phyloP scores from a whole-genome alignment of 768 basidiomycete species.

The Rhizopogon vesiculosus region DNA sequence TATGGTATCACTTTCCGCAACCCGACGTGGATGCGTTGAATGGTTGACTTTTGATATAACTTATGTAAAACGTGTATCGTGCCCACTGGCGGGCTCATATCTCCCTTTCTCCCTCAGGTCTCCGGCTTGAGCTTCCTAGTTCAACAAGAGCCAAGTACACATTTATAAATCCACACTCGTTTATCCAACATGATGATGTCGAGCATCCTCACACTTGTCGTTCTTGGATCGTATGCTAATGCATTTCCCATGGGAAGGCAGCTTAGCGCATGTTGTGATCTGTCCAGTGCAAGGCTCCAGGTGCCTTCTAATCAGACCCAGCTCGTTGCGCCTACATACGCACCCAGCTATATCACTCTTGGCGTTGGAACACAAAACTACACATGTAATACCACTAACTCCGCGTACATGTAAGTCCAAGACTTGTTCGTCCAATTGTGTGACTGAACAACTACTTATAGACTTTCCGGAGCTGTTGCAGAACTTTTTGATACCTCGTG shows the following conservation, averaged over 20 bases:
- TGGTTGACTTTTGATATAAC: too few species aligned
- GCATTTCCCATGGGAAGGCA: neutral
- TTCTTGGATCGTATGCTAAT: neutral
- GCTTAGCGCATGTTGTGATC: conserved; percentile 13
- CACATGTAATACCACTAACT: conserved; percentile 38
- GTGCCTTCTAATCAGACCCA: conserved; percentile 26
- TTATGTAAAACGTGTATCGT: neutral
- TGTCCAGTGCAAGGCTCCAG: conserved; percentile 15
- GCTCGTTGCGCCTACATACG: conserved; percentile 31
- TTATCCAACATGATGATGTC: neutral
- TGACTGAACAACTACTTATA: conserved; percentile 13
- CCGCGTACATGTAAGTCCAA: conserved; percentile 40
- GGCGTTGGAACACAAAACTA: conserved; percentile 53
- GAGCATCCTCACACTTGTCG: neutral
- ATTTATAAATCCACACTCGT: neutral
- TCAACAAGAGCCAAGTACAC: neutral
- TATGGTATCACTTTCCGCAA: too few species aligned
- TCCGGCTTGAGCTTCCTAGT: neutral
- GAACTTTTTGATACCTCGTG: conserved; percentile 56
- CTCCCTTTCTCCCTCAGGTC: too few species aligned
- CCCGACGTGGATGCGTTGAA: too few species aligned
- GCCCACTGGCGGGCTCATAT: neutral
- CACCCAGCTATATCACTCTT: conserved; percentile 38
- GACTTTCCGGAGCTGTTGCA: conserved; percentile 44
- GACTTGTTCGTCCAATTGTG: neutral